Evolutionary conservation across 441 rosid species (phyloP), one percentile per base, ranked within the genome.

Genomic region (Corymbia citriodora): DNA sequence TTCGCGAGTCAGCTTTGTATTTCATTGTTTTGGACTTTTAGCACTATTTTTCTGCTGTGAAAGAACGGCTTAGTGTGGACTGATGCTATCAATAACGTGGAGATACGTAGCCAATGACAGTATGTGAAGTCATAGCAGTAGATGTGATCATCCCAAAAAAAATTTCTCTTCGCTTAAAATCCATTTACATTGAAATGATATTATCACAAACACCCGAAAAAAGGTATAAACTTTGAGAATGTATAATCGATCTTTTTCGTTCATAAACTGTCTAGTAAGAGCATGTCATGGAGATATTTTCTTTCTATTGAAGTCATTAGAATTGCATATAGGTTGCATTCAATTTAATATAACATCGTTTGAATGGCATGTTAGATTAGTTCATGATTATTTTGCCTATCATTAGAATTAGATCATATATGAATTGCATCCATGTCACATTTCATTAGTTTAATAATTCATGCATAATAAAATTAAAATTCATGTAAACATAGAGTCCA

Each of bases 401-500:
- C 63, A 57, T 57, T 57, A 57, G 63, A 57, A 57, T 57, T 57
- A 57, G 13, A 57, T 57, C 6, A 2, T 57, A 23, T 57, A 9
- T 10, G 9, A 27, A 57, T 29, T 57, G 25, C 13, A 57, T 57
- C 7, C 5, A 3, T 1, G 0, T 29, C 63, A 23, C 63, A 0
- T 57, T 57, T 23, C 63, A 57, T 57, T 4, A 57, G 29, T 57
- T 23, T 57, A 23, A 23, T 57, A 23, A 23, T 57, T 23, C 14
- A 1, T 57, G 63, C 29, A 57, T 57, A 13, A 23, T 57, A 23
- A 23, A 57, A 57, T 57, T 4, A 57, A 9, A 57, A 57, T 57
- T 57, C 27, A 57, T 57, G 13, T 23, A 57, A 57, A 57, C 13
- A 57, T 10, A 57, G 63, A 57, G 23, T 57, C 27, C 25, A 57